Evolutionary conservation across 2,329 filamentous ascomycete genomes (phyloP).

Genomic region (Microdochium paspali): DNA sequence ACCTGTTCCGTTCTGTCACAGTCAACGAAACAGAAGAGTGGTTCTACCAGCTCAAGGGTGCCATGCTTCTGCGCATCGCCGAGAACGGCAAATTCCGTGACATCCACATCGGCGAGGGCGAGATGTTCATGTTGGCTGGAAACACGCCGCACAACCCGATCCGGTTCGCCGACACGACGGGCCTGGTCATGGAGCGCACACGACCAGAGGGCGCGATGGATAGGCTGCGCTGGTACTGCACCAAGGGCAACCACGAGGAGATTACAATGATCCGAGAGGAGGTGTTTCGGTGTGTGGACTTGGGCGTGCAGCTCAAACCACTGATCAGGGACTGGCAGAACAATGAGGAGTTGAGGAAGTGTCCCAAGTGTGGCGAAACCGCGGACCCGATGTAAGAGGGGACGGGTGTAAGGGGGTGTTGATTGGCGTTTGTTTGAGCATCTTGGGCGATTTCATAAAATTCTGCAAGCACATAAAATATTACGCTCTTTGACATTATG

Average conservation of each 20-base stretch:
- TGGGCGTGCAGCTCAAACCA: slow-evolving; percentile 11
- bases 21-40: slow-evolving; percentile 13
- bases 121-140: slow-evolving; percentile 4
- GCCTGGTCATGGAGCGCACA: slow-evolving; percentile 11
- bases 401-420: neutral
- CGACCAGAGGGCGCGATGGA: slow-evolving; percentile 9
- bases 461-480: too few species aligned
- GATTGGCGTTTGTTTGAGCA: neutral
- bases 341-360: slow-evolving; percentile 8
- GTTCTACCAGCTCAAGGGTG: slow-evolving; percentile 10
- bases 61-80: slow-evolving; percentile 2
- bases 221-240: slow-evolving; percentile 11
- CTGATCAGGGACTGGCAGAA: slow-evolving; percentile 10
- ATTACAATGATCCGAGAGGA: slow-evolving; percentile 10
- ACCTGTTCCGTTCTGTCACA: neutral
- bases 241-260: slow-evolving; percentile 9
- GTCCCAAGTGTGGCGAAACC: slow-evolving; percentile 4
- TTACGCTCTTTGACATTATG: too few species aligned
- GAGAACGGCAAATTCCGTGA: slow-evolving; percentile 2
- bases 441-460: neutral
- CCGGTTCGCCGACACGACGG: slow-evolving; percentile 9
- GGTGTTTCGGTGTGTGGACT: slow-evolving; percentile 9
- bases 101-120: slow-evolving; percentile 2
- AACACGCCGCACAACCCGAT: slow-evolving; percentile 12
- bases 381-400: slow-evolving; percentile 5